Evolutionary conservation across 495 filamentous ascomycete species (phyloP), one percentile per base, ranked within the genome.

Genomic region (Penicillium roqueforti): DNA sequence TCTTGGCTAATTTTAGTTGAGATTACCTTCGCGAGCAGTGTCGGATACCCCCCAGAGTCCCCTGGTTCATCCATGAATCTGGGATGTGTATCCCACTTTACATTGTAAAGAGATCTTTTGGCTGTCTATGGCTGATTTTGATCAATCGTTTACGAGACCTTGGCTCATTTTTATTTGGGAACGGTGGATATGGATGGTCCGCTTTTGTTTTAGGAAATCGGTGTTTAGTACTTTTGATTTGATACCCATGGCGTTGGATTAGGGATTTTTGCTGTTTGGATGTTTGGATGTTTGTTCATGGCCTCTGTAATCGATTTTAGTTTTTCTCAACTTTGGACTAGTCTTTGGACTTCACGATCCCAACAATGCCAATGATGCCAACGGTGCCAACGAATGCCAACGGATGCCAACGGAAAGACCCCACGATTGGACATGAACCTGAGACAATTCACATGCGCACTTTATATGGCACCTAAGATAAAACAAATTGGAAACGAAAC

Each of bases 191-290:
- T 47, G 29, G n/a, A 5, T 9, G 47, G 39, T 38, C 46, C 41
- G 22, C 50, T 39, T 56, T 43, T 31, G 28, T 39, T 57, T 54
- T 47, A 14, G 19, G 25, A 22, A 29, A 37, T 42, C 31, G 53
- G 56, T 54, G 56, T 62, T 62, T 59, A 46, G 56, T 19, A 49
- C 44, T 36, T 56, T 26, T 54, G 45, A 46, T 55, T 56, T 59
- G 53, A 62, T 62, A 62, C 60, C 60, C 60, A 29, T 39, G 50
- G 56, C 25, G 16, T 47, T 39, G 47, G 31, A 53, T 58, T 62
- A 36, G 49, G 37, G 43, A 47, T 55, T 55, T 55, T 31, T 31
- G 10, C 4, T 45, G 8, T 36, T 13, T n/a, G n/a, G 28, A 29
- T n/a, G n/a, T n/a, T n/a, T n/a, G n/a, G 28, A 9, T 11, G 10